Evolutionary conservation across 2,329 filamentous ascomycete species (phyloP).

Genomic region (Cladophialophora bantiana): DNA sequence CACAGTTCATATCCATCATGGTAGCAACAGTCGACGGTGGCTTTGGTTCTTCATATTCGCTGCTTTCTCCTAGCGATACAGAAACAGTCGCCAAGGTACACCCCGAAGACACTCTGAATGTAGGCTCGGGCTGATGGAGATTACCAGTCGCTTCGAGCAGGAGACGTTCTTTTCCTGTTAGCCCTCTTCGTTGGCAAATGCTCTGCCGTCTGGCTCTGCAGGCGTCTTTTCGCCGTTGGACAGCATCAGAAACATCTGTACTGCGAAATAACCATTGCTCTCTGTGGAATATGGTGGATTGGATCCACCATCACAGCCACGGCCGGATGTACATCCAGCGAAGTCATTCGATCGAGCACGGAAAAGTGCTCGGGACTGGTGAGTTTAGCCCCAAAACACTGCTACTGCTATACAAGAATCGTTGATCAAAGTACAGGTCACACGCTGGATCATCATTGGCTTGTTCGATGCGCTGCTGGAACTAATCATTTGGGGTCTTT

Average conservation of each 20-base stretch:
- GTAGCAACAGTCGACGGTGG: conserved; percentile 25
- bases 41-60: conserved; percentile 27
- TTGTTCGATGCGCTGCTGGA: conserved; percentile 29
- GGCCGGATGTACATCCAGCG: conserved; percentile 17
- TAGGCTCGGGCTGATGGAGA: conserved; percentile 6
- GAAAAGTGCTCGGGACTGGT: conserved; percentile 28
- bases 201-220: conserved; percentile 19
- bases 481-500: conserved; percentile 23
- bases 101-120: not conserved
- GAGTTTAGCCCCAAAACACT: not conserved
- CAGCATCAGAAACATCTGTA: conserved; percentile 20
- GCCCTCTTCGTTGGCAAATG: conserved; percentile 30
- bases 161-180: conserved; percentile 31
- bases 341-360: conserved; percentile 2
- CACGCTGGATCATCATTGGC: conserved; percentile 28
- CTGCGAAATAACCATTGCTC: conserved; percentile 26
- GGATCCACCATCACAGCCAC: conserved; percentile 30
- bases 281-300: conserved; percentile 30
- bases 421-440: conserved; percentile 15
- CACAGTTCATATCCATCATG: conserved; percentile 26
- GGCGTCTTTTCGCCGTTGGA: conserved; percentile 27
- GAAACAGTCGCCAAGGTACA: conserved; percentile 22
- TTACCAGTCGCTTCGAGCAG: conserved; percentile 23
- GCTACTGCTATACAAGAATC: not conserved
- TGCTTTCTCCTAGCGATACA: conserved; percentile 16